phyloP scores from a whole-genome alignment of 148 eudicot genomes.

The Simmondsia chinensis region DNA sequence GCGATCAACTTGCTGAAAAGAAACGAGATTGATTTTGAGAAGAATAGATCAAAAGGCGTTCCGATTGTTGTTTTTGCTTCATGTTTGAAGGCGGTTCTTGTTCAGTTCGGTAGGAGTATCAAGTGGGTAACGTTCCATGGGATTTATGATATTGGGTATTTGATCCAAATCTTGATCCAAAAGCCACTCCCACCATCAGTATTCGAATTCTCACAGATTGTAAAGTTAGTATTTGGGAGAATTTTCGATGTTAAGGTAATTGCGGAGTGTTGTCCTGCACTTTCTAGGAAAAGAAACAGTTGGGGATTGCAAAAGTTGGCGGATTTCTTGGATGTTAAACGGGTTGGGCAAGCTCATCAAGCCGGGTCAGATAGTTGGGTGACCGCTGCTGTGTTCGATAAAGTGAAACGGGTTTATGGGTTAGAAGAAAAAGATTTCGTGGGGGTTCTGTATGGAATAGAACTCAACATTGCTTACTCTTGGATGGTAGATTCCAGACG shows the following conservation, averaged over 20 bases:
- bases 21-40: neutral
- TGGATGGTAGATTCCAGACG: no score
- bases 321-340: neutral
- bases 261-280: neutral
- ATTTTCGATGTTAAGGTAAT: neutral
- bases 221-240: neutral
- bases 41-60: neutral
- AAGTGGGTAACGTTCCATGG: slow-evolving; percentile 4
- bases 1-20: no score
- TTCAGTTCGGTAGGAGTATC: neutral
- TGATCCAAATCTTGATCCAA: neutral
- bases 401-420: no score
- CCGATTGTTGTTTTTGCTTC: neutral
- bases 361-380: slow-evolving; percentile 3
- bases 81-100: neutral
- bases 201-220: neutral
- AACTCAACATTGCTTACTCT: no score
- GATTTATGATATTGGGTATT: neutral
- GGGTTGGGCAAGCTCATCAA: neutral
- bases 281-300: neutral
- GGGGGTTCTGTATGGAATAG: no score
- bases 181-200: neutral
- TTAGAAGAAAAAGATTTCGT: no score
- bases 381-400: neutral
- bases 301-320: neutral